These are phyloP conservation scores for Serendipita sp. DNA, from an alignment of 768 basidiomycete species.

Conservation along the genomic window DNA sequence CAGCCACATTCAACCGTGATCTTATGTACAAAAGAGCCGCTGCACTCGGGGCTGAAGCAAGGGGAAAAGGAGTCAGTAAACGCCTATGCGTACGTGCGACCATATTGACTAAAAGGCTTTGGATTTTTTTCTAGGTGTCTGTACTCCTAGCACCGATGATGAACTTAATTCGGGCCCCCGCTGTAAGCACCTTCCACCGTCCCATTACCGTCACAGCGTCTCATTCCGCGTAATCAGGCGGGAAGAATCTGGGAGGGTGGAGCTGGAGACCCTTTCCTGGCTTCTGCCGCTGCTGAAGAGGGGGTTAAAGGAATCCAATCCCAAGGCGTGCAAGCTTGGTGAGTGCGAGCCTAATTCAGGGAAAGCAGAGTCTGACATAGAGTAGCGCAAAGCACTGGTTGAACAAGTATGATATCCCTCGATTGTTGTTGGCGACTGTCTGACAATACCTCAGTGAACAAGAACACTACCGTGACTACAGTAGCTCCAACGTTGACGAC, in stretches of 20 bases:
- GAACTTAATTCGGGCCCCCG: conserved; percentile 12
- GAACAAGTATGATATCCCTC: conserved; percentile 6
- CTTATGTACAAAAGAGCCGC: conserved; percentile 23
- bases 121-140: too few species aligned
- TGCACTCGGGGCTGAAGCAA: conserved; percentile 25
- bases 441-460: conserved; percentile 9
- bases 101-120: too few species aligned
- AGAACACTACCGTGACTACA: conserved; percentile 12
- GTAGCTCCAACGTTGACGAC: conserved; percentile 13
- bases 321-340: conserved; percentile 15
- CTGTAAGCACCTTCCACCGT: conserved; percentile 15
- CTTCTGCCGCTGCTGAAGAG: conserved; percentile 16
- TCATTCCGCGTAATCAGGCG: neutral
- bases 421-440: neutral
- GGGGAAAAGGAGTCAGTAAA: conserved; percentile 22
- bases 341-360: too few species aligned
- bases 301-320: conserved; percentile 15
- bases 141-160: neutral
- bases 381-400: conserved; percentile 15
- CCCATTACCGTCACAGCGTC: conserved; percentile 9
- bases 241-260: neutral
- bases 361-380: too few species aligned
- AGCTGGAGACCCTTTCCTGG: conserved; percentile 15
- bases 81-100: too few species aligned
- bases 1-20: conserved; percentile 15